Evolutionary conservation across 352 stramenopile species (phyloP), one percentile per base, ranked within the genome.

Genomic region (Pythium folliculosum): DNA sequence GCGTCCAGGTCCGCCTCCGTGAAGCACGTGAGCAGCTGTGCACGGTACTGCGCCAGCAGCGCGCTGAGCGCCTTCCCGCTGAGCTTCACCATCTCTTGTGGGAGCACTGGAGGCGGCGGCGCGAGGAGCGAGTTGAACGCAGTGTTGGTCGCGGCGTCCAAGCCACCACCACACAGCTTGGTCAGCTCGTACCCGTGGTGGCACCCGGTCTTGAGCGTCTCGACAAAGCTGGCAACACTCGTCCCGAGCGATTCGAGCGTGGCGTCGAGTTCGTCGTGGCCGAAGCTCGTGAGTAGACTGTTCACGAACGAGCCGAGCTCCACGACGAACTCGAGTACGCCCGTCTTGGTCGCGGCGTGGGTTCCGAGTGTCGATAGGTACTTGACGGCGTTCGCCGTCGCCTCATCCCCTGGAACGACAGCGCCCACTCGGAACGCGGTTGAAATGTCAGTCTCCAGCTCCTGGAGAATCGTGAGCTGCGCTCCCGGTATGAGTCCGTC

Each of bases 21-120:
- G 38, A 72, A 78, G 6, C 50, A 54, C n/a, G 25, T 22, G 22
- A 37, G 40, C 25, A 68, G 52, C 49, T 73, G 67, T 0, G 60
- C 51, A 13, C 64, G 62, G 43, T 89, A 81, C 19, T 65, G 65
- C 32, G 59, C 58, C 13, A 90, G 35, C 8, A 90, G 50, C 21
- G 72, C 61, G 14, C 71, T 49, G 37, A 91, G 89, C 48, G 87
- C 79, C 37, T 77, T 79, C 10, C 72, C 73, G 17, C 65, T 81
- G 13, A 88, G 72, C 57, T 77, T 72, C 1, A 72, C 75, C 12
- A 89, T 25, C 48, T 89, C 81, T 21, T 83, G 76, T 10, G 81
- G 81, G 8, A 87, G 70, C 47, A 78, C 73, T 17, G 79, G 82
- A 2, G 78, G 73, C 30, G 82, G n/a, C 17, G 35, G 30, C 30